Conservation (phyloP, 176 grass and related monocot genomes). For the maize (Zea mays) region Zm-B73-REFERENCE-NAM-5.0 NC_050101.1:152581001-152581500, state of each 20-base stretch:
- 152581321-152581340: conserved; percentile 52
- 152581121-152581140: background rate
- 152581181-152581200: no score
- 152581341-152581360: conserved; percentile 30
- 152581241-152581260: conserved; percentile 61
- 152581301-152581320: conserved; percentile 69
- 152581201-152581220: no score
- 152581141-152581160: background rate
- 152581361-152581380: background rate
- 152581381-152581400: background rate
- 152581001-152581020: conserved; percentile 79
- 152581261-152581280: conserved; percentile 40
- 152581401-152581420: background rate
- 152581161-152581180: background rate
- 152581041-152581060: conserved; percentile 51
- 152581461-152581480: conserved; percentile 89
- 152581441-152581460: conserved; percentile 84
- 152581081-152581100: conserved; percentile 43
- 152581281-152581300: conserved; percentile 49
- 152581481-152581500: conserved; percentile 68
- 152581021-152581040: conserved; percentile 70
- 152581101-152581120: conserved; percentile 33
- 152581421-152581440: conserved; percentile 58
- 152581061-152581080: conserved; percentile 43
- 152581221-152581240: background rate